Evolutionary conservation across 116 monocot species (phyloP).

Genomic region (Papilionanthe hybrid): DNA sequence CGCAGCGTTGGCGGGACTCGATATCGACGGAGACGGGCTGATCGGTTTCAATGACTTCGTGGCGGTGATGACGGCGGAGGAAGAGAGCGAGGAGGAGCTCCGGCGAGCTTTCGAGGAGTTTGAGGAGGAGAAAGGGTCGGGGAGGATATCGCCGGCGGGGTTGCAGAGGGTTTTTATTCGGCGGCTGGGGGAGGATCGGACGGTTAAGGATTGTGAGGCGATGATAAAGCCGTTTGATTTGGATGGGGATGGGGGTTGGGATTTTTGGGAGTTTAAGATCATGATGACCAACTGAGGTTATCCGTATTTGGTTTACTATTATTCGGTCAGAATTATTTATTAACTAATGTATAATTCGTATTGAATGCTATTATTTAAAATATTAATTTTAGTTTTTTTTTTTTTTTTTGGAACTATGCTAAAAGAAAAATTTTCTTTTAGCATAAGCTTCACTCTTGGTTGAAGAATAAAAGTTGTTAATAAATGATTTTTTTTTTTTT

Average conservation of each 20-base stretch:
- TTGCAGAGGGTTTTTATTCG: background rate
- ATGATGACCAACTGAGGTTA: conserved; percentile 4
- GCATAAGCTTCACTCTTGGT: too few relatives aligned
- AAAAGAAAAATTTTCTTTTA: too few relatives aligned
- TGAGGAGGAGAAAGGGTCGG: conserved; percentile 3
- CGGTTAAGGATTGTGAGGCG: conserved; percentile 8
- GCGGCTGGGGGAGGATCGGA: conserved; percentile 3
- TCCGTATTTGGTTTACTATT: too few relatives aligned
- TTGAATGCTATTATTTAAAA: too few relatives aligned
- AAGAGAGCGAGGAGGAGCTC: conserved; percentile 2
- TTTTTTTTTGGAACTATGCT: too few relatives aligned
- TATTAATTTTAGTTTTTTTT: too few relatives aligned
- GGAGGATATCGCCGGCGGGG: conserved; percentile 8
- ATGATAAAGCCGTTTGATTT: conserved; percentile 14
- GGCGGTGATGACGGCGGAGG: conserved; percentile 6
- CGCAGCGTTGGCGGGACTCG: background rate
- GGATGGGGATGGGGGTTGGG: conserved; percentile 15
- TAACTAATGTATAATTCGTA: too few relatives aligned
- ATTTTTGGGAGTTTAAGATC: conserved; percentile 11
- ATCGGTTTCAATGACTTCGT: conserved; percentile 12
- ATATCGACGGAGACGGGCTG: conserved; percentile 10
- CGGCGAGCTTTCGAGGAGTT: conserved; percentile 2
- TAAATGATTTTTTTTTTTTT: too few relatives aligned
- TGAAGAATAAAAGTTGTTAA: too few relatives aligned
- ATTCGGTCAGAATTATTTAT: too few relatives aligned